Conservation (phyloP, 1,284 basidiomycete genomes). For the Leccinum angustisporum region DNA sequence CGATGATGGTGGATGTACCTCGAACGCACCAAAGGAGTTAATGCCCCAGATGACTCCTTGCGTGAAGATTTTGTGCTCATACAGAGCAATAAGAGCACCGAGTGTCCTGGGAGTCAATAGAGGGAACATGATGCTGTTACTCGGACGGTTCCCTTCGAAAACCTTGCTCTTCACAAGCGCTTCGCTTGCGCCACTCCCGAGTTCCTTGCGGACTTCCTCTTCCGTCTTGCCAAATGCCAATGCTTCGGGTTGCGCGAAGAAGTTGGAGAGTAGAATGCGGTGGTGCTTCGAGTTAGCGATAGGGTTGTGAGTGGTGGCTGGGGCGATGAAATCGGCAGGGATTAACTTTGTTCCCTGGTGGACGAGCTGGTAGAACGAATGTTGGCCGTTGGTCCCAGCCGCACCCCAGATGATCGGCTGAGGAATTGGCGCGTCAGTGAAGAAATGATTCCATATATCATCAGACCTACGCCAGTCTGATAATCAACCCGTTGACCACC, state of each 20-base stretch:
- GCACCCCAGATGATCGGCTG: constrained; percentile 99
- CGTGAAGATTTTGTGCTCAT: constrained; percentile 99
- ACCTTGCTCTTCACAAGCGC: constrained; percentile 95
- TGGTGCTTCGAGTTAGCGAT: constrained; percentile 87
- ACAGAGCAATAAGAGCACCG: constrained; percentile 86
- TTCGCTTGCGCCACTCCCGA: constrained; percentile 75
- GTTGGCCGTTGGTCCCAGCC: constrained; percentile 96
- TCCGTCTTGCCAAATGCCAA: constrained; percentile 98
- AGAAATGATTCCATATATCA: background rate
- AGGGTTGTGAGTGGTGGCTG: constrained; percentile 92
- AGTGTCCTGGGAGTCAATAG: constrained; percentile 88
- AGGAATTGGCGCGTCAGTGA: constrained; percentile 9
- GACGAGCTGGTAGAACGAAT: constrained; percentile 98
- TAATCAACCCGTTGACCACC: constrained; percentile 90
- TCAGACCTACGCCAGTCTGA: constrained; percentile 82
- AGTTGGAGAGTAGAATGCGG: constrained; percentile 96
- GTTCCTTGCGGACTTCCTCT: constrained; percentile 81
- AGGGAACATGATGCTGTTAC: constrained; percentile 96
- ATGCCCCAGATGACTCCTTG: constrained; percentile 98
- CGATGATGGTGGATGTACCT: background rate
- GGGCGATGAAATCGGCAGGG: constrained; percentile 94
- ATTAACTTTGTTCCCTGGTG: constrained; percentile 95
- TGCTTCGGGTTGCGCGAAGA: constrained; percentile 97
- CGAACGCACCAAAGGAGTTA: constrained; percentile 85
- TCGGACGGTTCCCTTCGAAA: constrained; percentile 96